Evolutionary conservation across 2,329 filamentous ascomycete genomes (phyloP), one percentile per base, ranked within the genome.

Genomic region (Cryphonectria naterciae): DNA sequence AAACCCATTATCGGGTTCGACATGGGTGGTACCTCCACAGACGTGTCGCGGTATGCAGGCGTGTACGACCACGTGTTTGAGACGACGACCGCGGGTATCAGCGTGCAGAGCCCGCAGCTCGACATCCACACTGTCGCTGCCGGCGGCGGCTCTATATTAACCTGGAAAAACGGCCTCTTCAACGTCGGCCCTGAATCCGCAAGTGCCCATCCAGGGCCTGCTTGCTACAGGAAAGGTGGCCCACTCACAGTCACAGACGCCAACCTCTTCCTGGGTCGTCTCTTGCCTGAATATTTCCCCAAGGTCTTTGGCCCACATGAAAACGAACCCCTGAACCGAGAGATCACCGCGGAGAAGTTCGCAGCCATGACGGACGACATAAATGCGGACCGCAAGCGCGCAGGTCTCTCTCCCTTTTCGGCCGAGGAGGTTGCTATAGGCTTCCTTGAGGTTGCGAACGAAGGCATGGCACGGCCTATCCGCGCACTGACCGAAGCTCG

Each of bases 81-180:
- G 76, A 93, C 91, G 0, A 93, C 91, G 0, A 94, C 91, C 0
- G 92, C 93, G 0, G 93, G 92, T 17, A 89, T 95, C 1, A 91
- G 91, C 1, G 93, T 95, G 15, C 92, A 94, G 73, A 91, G 89
- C 1, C 92, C 93, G 0, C 92, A 95, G 77, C 85, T 95, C 1
- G 92, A 95, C 75, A 94, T 95, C 78, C 93, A 93, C 77, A 95
- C 93, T 1, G 92, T 94, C 5, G 92, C 92, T 35, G 91, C 92
- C 8, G 92, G 92, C 25, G 92, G 92, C 72, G 91, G 91, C n/a
- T 91, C 88, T 1, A 84, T 89, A 11, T 81, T 94, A 0, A 91
- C 90, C 77, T 92, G 88, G 83, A 86, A 86, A 66, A 92, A 92
- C 69, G 90, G 90, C 0, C 81, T 92, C 0, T 91, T 92, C 71